phyloP scores from a whole-genome alignment of 768 basidiomycete genomes.

The Psilocybe cubensis region DNA sequence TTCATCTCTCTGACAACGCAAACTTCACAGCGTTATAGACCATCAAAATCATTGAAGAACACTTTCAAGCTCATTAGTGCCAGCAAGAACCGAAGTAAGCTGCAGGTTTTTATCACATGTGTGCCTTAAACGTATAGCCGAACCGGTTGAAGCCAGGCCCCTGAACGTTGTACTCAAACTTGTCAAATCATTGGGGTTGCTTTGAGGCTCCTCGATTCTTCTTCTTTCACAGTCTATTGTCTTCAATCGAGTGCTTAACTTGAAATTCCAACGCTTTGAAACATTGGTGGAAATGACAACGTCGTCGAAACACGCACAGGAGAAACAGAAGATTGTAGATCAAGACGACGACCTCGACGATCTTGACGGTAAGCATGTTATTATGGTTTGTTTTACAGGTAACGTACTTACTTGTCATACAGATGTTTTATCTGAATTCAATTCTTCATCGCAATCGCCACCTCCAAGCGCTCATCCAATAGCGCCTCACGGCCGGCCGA shows the following conservation, averaged over 20 bases:
- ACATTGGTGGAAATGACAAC: background rate
- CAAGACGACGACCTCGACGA: constrained; percentile 68
- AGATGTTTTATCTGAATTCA: constrained; percentile 55
- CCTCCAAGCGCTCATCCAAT: constrained; percentile 32
- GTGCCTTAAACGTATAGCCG: background rate
- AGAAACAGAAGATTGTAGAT: constrained; percentile 23
- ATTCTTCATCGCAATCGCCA: constrained; percentile 21
- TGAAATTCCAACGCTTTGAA: background rate
- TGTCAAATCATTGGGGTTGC: too few relatives aligned
- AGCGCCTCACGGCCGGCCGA: constrained; percentile 37
- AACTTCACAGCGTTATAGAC: too few relatives aligned
- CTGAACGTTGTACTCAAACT: too few relatives aligned
- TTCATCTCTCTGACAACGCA: too few relatives aligned
- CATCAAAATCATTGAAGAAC: too few relatives aligned
- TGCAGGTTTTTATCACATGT: constrained; percentile 5
- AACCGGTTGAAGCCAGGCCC: too few relatives aligned
- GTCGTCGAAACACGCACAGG: constrained; percentile 19
- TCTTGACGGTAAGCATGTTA: constrained; percentile 51
- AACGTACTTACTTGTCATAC: background rate
- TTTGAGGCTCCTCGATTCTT: too few relatives aligned
- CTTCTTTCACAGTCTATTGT: too few relatives aligned
- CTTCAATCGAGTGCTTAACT: background rate
- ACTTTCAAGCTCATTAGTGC: too few relatives aligned
- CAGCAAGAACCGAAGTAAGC: too few relatives aligned
- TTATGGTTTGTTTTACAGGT: constrained; percentile 2